A percentile compares a stretch with the other conserved stretches of the same genome.
phyloP scores from a whole-genome alignment of 352 stramenopile species.

The Pythium folliculosum region DNA sequence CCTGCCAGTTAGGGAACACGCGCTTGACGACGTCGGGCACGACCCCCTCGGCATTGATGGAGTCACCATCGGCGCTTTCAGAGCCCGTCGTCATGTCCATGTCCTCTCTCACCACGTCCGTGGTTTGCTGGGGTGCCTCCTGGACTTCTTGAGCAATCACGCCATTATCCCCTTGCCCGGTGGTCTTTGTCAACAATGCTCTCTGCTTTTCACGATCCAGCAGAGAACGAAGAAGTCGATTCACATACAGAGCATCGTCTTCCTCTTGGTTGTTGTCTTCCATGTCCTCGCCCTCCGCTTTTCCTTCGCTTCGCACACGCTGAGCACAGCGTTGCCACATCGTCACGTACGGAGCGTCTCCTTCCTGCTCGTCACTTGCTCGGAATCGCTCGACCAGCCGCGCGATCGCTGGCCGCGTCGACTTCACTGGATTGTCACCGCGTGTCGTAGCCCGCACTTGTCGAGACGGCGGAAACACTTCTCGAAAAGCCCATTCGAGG shows the following conservation, averaged over 20 bases:
- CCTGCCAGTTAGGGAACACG: constrained; percentile 47
- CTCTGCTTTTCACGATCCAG: constrained; percentile 17
- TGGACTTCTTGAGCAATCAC: background rate
- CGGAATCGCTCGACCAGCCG: constrained; percentile 14
- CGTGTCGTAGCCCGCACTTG: background rate
- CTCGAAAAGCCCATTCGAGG: constrained; percentile 3
- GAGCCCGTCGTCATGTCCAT: background rate
- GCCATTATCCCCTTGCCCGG: too few relatives aligned
- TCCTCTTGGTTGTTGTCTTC: constrained; percentile 13
- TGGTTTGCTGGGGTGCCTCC: background rate
- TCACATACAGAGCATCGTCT: constrained; percentile 15
- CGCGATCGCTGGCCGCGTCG: background rate
- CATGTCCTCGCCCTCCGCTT: constrained; percentile 1
- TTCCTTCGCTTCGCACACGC: background rate
- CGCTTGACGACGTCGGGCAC: constrained; percentile 46
- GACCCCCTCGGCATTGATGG: background rate
- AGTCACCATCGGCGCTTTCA: background rate
- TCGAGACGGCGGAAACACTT: constrained; percentile 21
- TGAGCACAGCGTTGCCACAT: constrained; percentile 23
- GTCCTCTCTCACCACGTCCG: background rate
- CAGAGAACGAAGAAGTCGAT: constrained; percentile 9
- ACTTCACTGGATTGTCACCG: background rate
- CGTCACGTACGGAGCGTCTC: constrained; percentile 9
- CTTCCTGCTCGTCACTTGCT: background rate
- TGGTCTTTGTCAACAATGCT: background rate